These are phyloP conservation scores for Epichloe gansuensis DNA, from an alignment of 2,329 filamentous ascomycete species.

Conservation along the genomic window DNA sequence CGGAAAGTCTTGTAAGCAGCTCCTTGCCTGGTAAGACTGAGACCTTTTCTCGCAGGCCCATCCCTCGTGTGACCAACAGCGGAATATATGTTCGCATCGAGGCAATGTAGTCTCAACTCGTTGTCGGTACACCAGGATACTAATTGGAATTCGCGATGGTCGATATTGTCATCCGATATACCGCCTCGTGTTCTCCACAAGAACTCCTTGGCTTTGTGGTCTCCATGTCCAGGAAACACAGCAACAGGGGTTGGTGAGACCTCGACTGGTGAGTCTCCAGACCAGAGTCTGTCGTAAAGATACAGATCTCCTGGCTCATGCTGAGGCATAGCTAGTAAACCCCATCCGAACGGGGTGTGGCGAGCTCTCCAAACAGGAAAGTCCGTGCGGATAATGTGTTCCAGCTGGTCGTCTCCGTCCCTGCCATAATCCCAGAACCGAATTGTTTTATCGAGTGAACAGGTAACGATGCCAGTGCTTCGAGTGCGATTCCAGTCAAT, in stretches of 20 bases:
- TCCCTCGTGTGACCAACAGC: constrained; percentile 64
- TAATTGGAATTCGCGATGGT: constrained; percentile 81
- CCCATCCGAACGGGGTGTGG: constrained; percentile 80
- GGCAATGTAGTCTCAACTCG: constrained; percentile 64
- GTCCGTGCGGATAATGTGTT: constrained; percentile 65
- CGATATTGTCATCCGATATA: constrained; percentile 52
- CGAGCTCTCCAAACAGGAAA: constrained; percentile 87
- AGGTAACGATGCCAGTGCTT: constrained; percentile 63
- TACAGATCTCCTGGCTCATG: constrained; percentile 75
- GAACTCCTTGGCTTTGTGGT: constrained; percentile 74
- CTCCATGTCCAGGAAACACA: constrained; percentile 48
- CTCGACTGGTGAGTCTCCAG: constrained; percentile 30
- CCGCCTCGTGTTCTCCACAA: constrained; percentile 71
- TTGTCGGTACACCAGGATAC: constrained; percentile 88
- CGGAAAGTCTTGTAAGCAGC: constrained; percentile 78
- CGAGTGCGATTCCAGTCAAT: constrained; percentile 84
- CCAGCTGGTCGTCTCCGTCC: constrained; percentile 50
- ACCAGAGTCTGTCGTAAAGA: constrained; percentile 58
- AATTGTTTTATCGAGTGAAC: constrained; percentile 81
- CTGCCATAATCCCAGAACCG: constrained; percentile 78
- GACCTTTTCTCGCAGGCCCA: constrained; percentile 45
- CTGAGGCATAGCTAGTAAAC: constrained; percentile 82
- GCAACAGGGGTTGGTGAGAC: constrained; percentile 35
- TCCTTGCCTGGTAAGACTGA: constrained; percentile 69
- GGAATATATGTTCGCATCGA: constrained; percentile 50